A percentile compares a stretch with the other conserved stretches of the same genome.
Conservation (phyloP, 1,284 basidiomycete species). For the Testicularia cyperi region DNA sequence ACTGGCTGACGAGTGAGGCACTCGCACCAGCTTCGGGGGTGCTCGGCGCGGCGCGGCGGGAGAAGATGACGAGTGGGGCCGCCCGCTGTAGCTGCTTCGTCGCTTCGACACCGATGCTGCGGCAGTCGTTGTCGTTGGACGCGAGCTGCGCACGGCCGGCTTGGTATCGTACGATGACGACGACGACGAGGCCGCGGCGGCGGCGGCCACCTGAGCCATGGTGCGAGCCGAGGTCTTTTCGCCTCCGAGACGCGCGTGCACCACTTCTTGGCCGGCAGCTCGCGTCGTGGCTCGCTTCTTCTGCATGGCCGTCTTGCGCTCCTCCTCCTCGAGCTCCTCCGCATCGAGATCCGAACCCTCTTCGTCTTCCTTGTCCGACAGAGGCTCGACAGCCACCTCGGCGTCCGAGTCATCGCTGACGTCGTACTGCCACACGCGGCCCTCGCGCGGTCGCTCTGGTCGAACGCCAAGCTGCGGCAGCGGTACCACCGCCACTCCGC, state of each 20-base stretch:
- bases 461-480: constrained; percentile 54
- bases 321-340: constrained; percentile 51
- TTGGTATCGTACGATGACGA: not conserved
- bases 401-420: constrained; percentile 33
- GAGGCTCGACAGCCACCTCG: constrained; percentile 9
- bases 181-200: constrained; percentile 4
- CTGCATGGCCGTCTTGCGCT: constrained; percentile 46
- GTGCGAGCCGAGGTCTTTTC: constrained; percentile 23
- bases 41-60: constrained; percentile 17
- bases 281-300: constrained; percentile 55
- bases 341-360: constrained; percentile 42
- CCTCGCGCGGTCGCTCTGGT: constrained; percentile 52
- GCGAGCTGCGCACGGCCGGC: too few species aligned
- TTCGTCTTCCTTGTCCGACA: constrained; percentile 34
- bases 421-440: constrained; percentile 49
- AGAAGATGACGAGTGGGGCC: constrained; percentile 5
- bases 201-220: constrained; percentile 21
- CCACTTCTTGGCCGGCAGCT: constrained; percentile 54
- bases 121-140: not conserved
- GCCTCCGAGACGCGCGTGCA: constrained; percentile 33
- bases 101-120: constrained; percentile 8
- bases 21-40: constrained; percentile 22
- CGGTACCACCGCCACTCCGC: constrained; percentile 51
- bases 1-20: constrained; percentile 3
- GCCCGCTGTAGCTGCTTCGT: constrained; percentile 14